These are phyloP conservation scores for Alliaria petiolata DNA, from an alignment of 345 rosid genomes.

Conservation along the genomic window DNA sequence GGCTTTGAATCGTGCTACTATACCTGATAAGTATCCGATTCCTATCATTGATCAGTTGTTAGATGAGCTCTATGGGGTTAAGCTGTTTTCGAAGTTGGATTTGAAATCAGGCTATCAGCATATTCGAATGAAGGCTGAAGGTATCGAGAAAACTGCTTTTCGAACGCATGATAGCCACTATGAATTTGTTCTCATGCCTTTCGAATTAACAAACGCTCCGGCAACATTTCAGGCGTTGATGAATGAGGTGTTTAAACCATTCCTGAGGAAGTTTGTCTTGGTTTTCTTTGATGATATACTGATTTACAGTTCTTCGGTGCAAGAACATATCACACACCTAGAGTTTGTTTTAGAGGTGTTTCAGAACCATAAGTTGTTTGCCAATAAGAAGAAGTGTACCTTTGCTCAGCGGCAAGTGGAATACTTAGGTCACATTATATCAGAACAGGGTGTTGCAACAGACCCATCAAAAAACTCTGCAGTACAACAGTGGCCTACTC, in stretches of 20 bases:
- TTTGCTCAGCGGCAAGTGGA: background rate
- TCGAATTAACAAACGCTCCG: background rate
- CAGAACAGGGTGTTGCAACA: rapidly evolving
- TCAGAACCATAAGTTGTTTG: background rate
- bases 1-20: too few species aligned
- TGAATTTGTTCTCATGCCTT: background rate
- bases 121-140: too few species aligned
- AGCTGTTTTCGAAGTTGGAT: too few species aligned
- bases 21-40: too few species aligned
- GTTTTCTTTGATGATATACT: background rate
- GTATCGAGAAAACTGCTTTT: too few species aligned
- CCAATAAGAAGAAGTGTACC: background rate
- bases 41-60: too few species aligned
- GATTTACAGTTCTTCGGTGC: background rate
- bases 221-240: background rate
- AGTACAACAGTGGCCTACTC: rapidly evolving
- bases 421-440: background rate
- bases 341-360: too few species aligned
- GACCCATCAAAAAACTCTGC: background rate
- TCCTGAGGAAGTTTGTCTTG: background rate
- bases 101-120: too few species aligned
- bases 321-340: background rate
- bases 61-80: too few species aligned
- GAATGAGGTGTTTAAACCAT: background rate
- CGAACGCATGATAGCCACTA: background rate